Conservation (phyloP, 345 rosid species). For the Eucalyptus grandis region DNA sequence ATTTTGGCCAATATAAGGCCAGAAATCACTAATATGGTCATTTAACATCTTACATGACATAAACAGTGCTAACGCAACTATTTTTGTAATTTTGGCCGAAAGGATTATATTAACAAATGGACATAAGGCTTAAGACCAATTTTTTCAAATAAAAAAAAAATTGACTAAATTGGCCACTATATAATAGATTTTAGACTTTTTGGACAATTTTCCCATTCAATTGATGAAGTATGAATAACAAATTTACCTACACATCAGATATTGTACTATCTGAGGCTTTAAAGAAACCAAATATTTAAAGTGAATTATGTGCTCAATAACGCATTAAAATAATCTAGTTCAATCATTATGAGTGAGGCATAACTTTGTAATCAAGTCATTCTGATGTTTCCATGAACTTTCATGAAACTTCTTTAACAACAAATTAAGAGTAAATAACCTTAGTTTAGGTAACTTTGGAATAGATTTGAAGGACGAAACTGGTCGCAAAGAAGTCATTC, state of each 20-base stretch:
- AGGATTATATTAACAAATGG: background rate
- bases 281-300: background rate
- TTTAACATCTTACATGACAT: too few relatives aligned
- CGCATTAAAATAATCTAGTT: background rate
- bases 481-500: background rate
- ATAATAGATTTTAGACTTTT: background rate
- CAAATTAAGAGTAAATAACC: background rate
- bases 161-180: background rate
- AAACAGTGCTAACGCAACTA: too few relatives aligned
- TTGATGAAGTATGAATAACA: background rate
- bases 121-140: background rate
- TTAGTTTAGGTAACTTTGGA: background rate
- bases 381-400: background rate
- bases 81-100: too few relatives aligned
- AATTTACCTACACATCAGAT: background rate
- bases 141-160: too few relatives aligned
- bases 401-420: background rate
- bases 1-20: background rate
- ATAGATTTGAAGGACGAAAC: background rate
- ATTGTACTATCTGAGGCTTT: background rate
- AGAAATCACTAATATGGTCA: background rate
- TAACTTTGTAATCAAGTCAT: background rate
- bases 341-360: background rate
- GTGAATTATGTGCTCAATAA: background rate
- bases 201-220: background rate